These are phyloP conservation scores for Candida yuanshanica DNA, from an alignment of 805 yeast genomes.

Conservation along the genomic window DNA sequence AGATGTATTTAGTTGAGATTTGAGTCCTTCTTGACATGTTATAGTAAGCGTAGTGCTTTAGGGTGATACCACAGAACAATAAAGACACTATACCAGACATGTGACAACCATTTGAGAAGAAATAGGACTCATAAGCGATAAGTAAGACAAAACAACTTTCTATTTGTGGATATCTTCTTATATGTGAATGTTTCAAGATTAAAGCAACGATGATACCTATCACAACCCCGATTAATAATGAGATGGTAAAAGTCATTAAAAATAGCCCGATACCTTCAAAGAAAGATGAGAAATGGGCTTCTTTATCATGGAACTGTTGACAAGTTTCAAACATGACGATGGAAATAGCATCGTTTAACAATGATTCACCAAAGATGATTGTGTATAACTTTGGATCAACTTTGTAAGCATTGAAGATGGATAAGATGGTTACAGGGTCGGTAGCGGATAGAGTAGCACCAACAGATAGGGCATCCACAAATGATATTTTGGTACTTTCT, in stretches of 20 bases:
- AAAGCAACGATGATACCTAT: constrained; percentile 88
- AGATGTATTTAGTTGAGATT: constrained; percentile 90
- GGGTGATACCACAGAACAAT: constrained; percentile 91
- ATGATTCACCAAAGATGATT: constrained; percentile 93
- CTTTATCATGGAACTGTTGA: constrained; percentile 88
- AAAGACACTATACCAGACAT: constrained; percentile 98
- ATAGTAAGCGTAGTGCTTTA: constrained; percentile 94
- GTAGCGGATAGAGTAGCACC: constrained; percentile 98
- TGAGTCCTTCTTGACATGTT: constrained; percentile 98
- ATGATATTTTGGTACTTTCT: constrained; percentile 82
- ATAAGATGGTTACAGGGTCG: constrained; percentile 94
- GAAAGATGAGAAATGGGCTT: constrained; percentile 65
- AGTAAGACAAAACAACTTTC: constrained; percentile 89
- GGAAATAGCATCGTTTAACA: constrained; percentile 94
- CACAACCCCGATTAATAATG: constrained; percentile 82
- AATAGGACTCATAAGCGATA: constrained; percentile 93
- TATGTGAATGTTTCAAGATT: constrained; percentile 84
- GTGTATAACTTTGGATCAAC: constrained; percentile 98
- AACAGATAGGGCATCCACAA: constrained; percentile 95
- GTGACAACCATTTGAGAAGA: constrained; percentile 97
- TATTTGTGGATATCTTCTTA: constrained; percentile 92
- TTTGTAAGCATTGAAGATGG: constrained; percentile 94
- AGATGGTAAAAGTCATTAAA: constrained; percentile 86
- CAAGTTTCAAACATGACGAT: constrained; percentile 99
- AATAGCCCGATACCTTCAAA: constrained; percentile 94